These are phyloP conservation scores for Ogataea minuta DNA, from an alignment of 805 yeast species.

Conservation along the genomic window DNA sequence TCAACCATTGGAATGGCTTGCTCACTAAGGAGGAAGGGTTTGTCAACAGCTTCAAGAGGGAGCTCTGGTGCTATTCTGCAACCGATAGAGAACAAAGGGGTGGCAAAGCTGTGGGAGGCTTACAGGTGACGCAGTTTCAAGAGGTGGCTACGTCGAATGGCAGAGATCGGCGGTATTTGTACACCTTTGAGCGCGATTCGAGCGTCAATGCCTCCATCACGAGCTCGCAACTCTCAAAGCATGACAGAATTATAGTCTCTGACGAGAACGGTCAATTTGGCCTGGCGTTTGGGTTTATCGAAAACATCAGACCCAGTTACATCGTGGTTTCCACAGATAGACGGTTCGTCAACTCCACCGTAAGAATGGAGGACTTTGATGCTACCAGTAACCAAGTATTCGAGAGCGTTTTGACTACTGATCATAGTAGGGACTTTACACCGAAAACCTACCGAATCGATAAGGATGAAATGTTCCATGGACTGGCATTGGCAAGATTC, in stretches of 20 bases:
- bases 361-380: constrained; percentile 43
- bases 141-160: constrained; percentile 23
- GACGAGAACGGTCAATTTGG: constrained; percentile 80
- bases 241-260: constrained; percentile 71
- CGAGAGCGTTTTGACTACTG: constrained; percentile 42
- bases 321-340: constrained; percentile 54
- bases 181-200: constrained; percentile 46
- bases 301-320: constrained; percentile 39
- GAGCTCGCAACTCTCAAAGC: constrained; percentile 47
- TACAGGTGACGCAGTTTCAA: constrained; percentile 39
- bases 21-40: constrained; percentile 73
- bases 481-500: constrained; percentile 72
- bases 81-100: constrained; percentile 55
- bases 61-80: constrained; percentile 66
- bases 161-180: constrained; percentile 34
- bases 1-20: constrained; percentile 69
- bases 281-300: constrained; percentile 60
- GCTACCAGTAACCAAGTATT: constrained; percentile 46
- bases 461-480: constrained; percentile 72
- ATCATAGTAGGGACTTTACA: constrained; percentile 14
- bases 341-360: constrained; percentile 42
- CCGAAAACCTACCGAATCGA: constrained; percentile 61
- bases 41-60: constrained; percentile 48
- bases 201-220: constrained; percentile 23
- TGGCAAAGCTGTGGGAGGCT: constrained; percentile 57